phyloP scores from a whole-genome alignment of 2,329 filamentous ascomycete species.

The Colletotrichum phormii region DNA sequence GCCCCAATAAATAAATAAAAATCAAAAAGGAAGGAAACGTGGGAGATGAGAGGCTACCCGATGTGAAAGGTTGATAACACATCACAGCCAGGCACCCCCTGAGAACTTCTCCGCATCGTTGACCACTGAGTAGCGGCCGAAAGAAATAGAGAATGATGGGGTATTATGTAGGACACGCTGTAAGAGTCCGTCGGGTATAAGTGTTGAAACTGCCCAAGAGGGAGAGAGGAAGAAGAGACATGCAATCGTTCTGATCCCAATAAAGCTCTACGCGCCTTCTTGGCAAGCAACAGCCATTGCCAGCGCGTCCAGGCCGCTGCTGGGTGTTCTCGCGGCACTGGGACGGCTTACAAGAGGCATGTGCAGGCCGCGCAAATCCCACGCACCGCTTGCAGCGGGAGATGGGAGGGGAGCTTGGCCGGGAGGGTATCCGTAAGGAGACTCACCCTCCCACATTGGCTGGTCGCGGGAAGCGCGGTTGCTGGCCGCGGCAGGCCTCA shows the following conservation, averaged over 20 bases:
- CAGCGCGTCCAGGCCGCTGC: slow-evolving; percentile 65
- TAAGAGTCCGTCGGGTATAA: not conserved
- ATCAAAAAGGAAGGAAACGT: slow-evolving; percentile 3
- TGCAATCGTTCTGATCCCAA: not conserved
- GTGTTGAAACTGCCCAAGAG: not conserved
- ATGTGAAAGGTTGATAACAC: not conserved
- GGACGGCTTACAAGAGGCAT: slow-evolving; percentile 60
- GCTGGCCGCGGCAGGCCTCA: slow-evolving; percentile 44
- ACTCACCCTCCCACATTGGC: slow-evolving; percentile 55
- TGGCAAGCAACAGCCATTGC: slow-evolving; percentile 66
- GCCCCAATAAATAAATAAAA: slow-evolving; percentile 10
- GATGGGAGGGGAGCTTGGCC: slow-evolving; percentile 49
- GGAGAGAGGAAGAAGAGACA: not conserved
- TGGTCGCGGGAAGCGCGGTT: slow-evolving; percentile 46
- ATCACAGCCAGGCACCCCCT: not conserved
- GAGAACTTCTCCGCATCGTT: not conserved
- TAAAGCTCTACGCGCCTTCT: slow-evolving; percentile 46
- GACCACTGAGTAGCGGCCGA: not conserved
- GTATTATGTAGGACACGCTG: not conserved
- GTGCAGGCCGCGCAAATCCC: slow-evolving; percentile 61
- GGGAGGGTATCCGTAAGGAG: slow-evolving; percentile 46
- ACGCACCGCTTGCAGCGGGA: slow-evolving; percentile 49
- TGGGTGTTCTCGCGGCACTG: slow-evolving; percentile 54
- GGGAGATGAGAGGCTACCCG: not conserved
- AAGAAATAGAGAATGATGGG: not conserved